Percentiles rank a stretch among this genome's conserved stretches.
phyloP scores from a whole-genome alignment of 306 rosid species.

The Alnus glutinosa region DNA sequence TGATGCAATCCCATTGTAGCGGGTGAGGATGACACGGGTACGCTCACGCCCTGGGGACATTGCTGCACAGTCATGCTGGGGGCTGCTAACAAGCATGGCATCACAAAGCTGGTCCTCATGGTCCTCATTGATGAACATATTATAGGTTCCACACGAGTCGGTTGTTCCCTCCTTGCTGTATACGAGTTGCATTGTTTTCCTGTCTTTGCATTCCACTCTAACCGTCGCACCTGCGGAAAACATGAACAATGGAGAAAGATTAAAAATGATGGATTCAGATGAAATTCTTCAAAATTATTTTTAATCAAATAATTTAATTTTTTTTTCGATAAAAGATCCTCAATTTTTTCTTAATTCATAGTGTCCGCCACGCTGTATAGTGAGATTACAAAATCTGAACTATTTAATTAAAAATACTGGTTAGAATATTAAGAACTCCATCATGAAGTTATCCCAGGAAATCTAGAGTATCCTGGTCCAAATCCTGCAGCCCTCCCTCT shows the following conservation, averaged over 20 bases:
- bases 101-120: constrained; percentile 67
- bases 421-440: too few species aligned
- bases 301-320: too few species aligned
- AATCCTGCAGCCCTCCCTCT: too few species aligned
- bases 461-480: too few species aligned
- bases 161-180: constrained; percentile 59
- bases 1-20: constrained; percentile 71
- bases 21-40: constrained; percentile 77
- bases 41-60: constrained; percentile 69
- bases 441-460: too few species aligned
- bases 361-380: too few species aligned
- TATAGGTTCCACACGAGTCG: constrained; percentile 60
- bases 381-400: too few species aligned
- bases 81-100: constrained; percentile 68
- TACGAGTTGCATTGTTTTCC: constrained; percentile 26
- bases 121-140: constrained; percentile 54
- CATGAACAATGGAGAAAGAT: background rate
- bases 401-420: too few species aligned
- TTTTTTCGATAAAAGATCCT: too few species aligned
- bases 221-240: constrained; percentile 70
- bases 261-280: background rate
- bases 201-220: constrained; percentile 66
- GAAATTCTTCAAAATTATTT: background rate
- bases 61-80: constrained; percentile 39
- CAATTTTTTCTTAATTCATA: too few species aligned